A percentile compares a stretch with the other conserved stretches of the same genome.
Evolutionary conservation across 2,329 filamentous ascomycete genomes (phyloP).

Genomic region (Microdochium bolleyi): DNA sequence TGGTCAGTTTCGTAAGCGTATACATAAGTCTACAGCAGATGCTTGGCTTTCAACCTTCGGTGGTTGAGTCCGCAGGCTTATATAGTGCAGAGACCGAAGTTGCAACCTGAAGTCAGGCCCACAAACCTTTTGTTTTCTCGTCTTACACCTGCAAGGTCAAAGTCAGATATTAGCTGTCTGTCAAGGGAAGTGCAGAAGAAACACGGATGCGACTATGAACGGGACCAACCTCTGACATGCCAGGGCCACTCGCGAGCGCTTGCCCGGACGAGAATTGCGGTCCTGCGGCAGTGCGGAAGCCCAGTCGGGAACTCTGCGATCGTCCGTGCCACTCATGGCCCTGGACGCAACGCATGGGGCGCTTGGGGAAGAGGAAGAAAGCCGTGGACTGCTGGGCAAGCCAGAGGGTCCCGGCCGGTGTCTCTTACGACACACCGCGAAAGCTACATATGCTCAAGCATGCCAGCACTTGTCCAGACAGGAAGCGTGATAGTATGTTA

Average conservation of each 20-base stretch:
- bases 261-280: not conserved
- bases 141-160: constrained; percentile 1
- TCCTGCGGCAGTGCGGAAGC: not conserved
- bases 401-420: too few relatives aligned
- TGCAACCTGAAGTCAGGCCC: not conserved
- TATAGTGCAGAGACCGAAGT: not conserved
- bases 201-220: too few relatives aligned
- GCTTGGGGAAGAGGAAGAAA: too few relatives aligned
- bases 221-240: not conserved
- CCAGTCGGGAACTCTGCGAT: not conserved
- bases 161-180: not conserved
- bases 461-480: too few relatives aligned
- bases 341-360: too few relatives aligned
- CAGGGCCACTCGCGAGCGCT: not conserved
- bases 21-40: too few relatives aligned
- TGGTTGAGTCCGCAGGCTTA: not conserved
- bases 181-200: too few relatives aligned
- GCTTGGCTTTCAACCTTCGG: not conserved
- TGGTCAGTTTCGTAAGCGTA: too few relatives aligned
- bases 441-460: too few relatives aligned
- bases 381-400: too few relatives aligned
- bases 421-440: too few relatives aligned
- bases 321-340: not conserved
- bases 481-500: too few relatives aligned
- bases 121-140: constrained; percentile 3